A percentile compares a stretch with the other conserved stretches of the same genome.
These are phyloP conservation scores for Eimeria tenella DNA, from an alignment of 169 alveolate species.

Conservation along the genomic window DNA sequence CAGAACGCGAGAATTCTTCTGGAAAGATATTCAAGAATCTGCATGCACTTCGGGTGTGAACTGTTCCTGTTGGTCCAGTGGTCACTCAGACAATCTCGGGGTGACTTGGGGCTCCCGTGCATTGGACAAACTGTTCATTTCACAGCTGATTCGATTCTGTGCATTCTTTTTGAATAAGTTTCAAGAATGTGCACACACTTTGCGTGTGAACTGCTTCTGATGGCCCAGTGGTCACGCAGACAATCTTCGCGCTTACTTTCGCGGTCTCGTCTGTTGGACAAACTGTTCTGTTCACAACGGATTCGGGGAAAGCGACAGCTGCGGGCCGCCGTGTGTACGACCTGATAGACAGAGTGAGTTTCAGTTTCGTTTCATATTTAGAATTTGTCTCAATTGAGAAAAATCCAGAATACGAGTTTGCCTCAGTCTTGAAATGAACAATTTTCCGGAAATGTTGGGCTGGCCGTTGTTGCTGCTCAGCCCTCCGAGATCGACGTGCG, in stretches of 20 bases:
- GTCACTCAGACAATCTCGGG: constrained; percentile 43
- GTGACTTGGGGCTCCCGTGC: constrained; percentile 43
- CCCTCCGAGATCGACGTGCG: constrained; percentile 67
- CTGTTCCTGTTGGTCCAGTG: constrained; percentile 33
- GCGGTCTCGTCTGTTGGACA: constrained; percentile 66
- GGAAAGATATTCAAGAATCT: no score
- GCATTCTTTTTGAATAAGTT: no score
- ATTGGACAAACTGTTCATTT: constrained; percentile 69
- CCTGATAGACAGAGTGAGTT: constrained; percentile 57
- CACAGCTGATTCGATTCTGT: neutral
- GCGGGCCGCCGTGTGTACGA: constrained; percentile 67
- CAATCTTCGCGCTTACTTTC: constrained; percentile 50
- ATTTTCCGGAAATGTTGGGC: neutral
- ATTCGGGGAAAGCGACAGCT: constrained; percentile 45
- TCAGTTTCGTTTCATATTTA: neutral
- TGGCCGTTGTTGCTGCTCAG: neutral
- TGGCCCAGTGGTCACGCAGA: constrained; percentile 58
- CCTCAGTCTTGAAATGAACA: no score
- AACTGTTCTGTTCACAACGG: constrained; percentile 56
- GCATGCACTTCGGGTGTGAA: neutral
- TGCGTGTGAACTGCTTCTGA: constrained; percentile 8
- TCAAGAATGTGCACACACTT: no score
- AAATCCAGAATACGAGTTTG: no score
- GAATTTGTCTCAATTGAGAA: neutral
- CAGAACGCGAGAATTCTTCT: no score